Evolutionary conservation across 129 eudicot species (phyloP).

Genomic region (Flaveria ramosissima): DNA sequence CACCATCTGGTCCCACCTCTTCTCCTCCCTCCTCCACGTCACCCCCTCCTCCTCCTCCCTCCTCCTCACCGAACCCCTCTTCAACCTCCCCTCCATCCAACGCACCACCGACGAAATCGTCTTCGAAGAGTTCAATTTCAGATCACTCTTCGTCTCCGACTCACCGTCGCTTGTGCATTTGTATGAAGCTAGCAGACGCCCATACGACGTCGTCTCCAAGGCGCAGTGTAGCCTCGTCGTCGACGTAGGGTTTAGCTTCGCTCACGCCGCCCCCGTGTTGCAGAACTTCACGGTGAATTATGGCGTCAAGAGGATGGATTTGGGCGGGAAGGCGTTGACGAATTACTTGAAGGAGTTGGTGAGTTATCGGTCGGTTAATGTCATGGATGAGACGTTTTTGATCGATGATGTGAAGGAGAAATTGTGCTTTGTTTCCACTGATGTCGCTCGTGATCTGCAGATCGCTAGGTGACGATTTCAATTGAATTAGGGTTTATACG

Average conservation of each 20-base stretch:
- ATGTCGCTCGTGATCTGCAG: slow-evolving; percentile 72
- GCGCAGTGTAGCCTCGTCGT: slow-evolving; percentile 85
- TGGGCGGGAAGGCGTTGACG: slow-evolving; percentile 96
- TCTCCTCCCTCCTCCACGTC: slow-evolving; percentile 52
- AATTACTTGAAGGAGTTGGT: slow-evolving; percentile 90
- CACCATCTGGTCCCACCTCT: slow-evolving; percentile 85
- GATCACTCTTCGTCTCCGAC: slow-evolving; percentile 58
- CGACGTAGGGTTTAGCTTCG: slow-evolving; percentile 81
- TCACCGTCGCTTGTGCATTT: slow-evolving; percentile 71
- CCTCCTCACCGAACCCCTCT: slow-evolving; percentile 74
- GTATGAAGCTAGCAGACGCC: slow-evolving; percentile 78
- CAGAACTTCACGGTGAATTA: slow-evolving; percentile 77
- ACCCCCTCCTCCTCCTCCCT: slow-evolving; percentile 66
- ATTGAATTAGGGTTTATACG: not conserved
- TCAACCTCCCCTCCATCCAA: slow-evolving; percentile 63
- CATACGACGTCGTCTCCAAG: slow-evolving; percentile 70
- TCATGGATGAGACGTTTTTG: slow-evolving; percentile 85
- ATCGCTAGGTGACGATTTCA: slow-evolving; percentile 59
- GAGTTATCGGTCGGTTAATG: slow-evolving; percentile 78
- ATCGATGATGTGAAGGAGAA: slow-evolving; percentile 97
- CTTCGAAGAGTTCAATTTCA: slow-evolving; percentile 79
- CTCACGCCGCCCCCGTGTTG: slow-evolving; percentile 84
- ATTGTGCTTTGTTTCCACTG: slow-evolving; percentile 83
- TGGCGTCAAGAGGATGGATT: slow-evolving; percentile 92
- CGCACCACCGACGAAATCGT: slow-evolving; percentile 65